Percentiles rank a stretch among this genome's conserved stretches.
phyloP scores from a whole-genome alignment of 225 moss, liverwort and hornwort genomes.

The Sphagnum contortum region DNA sequence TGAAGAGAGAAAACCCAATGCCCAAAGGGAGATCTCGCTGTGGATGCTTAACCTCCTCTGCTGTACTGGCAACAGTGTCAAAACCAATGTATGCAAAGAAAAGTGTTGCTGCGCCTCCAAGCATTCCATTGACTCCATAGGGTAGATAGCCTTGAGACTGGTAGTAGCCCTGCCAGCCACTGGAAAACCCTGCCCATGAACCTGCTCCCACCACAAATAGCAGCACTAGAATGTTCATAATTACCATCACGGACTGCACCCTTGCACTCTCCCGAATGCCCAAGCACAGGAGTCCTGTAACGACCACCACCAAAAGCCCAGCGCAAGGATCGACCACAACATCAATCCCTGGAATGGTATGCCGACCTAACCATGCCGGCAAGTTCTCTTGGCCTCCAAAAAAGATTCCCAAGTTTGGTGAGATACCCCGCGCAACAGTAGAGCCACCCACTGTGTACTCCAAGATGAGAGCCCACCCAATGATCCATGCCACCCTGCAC shows the following conservation, averaged over 20 bases:
- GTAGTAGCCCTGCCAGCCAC: constrained; percentile 86
- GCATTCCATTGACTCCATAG: constrained; percentile 74
- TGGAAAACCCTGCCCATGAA: constrained; percentile 57
- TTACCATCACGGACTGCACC: constrained; percentile 75
- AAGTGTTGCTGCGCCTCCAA: constrained; percentile 91
- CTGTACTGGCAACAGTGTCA: constrained; percentile 96
- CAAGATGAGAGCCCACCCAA: constrained; percentile 93
- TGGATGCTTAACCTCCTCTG: constrained; percentile 91
- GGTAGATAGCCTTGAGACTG: constrained; percentile 77
- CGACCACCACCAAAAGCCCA: constrained; percentile 47
- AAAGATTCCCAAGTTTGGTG: constrained; percentile 84
- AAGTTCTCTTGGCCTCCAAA: constrained; percentile 69
- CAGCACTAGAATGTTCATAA: constrained; percentile 68
- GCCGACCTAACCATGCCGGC: constrained; percentile 48
- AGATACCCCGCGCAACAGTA: constrained; percentile 92
- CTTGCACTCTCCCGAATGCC: constrained; percentile 89
- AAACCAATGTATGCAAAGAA: constrained; percentile 97
- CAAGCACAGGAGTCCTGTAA: constrained; percentile 58
- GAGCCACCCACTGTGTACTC: constrained; percentile 93
- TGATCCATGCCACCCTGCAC: constrained; percentile 82
- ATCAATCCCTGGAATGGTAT: constrained; percentile 28
- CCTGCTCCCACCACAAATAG: constrained; percentile 74
- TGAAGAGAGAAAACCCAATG: constrained; percentile 66
- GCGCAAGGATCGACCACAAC: constrained; percentile 74
- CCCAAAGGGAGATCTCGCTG: constrained; percentile 84